These are phyloP conservation scores for Zizania palustris DNA, from an alignment of 202 grass and related monocot genomes.

Conservation along the genomic window DNA sequence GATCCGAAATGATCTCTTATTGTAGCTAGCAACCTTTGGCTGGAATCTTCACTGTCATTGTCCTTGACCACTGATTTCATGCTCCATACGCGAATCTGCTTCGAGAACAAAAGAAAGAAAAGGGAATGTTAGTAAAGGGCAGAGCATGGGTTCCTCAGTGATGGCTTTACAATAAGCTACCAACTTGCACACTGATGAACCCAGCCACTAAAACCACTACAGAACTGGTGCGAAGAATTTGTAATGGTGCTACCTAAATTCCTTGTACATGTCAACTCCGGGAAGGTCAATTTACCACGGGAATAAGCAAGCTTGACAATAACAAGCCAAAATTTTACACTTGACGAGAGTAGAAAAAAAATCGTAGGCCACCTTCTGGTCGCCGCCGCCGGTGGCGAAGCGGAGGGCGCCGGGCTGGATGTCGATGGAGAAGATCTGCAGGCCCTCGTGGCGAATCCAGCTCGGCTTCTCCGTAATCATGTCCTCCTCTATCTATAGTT, in stretches of 20 bases:
- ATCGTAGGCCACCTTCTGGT: slow-evolving; percentile 72
- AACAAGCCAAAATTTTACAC: not conserved
- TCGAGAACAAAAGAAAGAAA: slow-evolving; percentile 9
- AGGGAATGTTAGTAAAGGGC: not conserved
- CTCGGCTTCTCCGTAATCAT: slow-evolving; percentile 97
- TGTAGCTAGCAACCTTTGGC: slow-evolving; percentile 74
- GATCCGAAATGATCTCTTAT: slow-evolving; percentile 91
- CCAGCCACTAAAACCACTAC: not conserved
- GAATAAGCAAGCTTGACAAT: not conserved
- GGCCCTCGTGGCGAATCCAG: slow-evolving; percentile 90
- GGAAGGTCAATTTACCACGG: not conserved
- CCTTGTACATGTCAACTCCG: not conserved
- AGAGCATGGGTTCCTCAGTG: slow-evolving; percentile 12
- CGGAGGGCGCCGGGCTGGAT: slow-evolving; percentile 79
- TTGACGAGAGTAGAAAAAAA: not conserved
- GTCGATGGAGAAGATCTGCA: slow-evolving; percentile 99
- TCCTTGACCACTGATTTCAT: slow-evolving; percentile 79
- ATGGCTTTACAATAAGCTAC: not conserved
- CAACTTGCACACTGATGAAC: not conserved
- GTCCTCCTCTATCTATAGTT: not conserved
- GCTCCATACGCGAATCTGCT: slow-evolving; percentile 88
- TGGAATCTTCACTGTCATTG: slow-evolving; percentile 43
- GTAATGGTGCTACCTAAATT: slow-evolving; percentile 12
- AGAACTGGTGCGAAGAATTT: not conserved
- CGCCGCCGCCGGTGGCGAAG: slow-evolving; percentile 92